Evolutionary conservation across 495 filamentous ascomycete genomes (phyloP).

Genomic region (Penicillium nucicola): DNA sequence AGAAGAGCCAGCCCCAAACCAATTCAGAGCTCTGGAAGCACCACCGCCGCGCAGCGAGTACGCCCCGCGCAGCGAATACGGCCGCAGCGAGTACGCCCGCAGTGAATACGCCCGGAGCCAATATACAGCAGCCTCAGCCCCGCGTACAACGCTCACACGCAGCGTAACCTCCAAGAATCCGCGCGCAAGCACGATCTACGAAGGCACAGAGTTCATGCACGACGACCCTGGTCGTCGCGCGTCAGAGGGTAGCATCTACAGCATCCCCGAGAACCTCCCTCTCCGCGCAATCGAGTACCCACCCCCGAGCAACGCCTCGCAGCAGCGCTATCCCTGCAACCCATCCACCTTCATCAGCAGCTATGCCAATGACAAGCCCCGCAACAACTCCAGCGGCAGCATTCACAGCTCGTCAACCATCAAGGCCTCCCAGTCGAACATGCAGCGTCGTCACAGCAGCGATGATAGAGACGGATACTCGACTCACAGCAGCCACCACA

Average conservation of each 20-base stretch:
- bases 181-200: constrained; percentile 42
- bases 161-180: constrained; percentile 40
- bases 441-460: constrained; percentile 17
- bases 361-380: constrained; percentile 34
- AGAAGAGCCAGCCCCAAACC: constrained; percentile 1
- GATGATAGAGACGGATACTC: constrained; percentile 12
- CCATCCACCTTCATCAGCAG: constrained; percentile 42
- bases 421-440: constrained; percentile 39
- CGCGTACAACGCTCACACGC: constrained; percentile 29
- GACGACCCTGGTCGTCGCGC: constrained; percentile 37
- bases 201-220: constrained; percentile 34
- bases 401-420: constrained; percentile 39
- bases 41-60: constrained; percentile 36
- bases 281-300: constrained; percentile 45
- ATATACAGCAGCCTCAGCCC: constrained; percentile 20
- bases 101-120: too few species aligned
- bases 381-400: constrained; percentile 23
- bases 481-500: constrained; percentile 16
- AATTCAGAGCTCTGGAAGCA: constrained; percentile 39
- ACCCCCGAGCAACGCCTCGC: constrained; percentile 22
- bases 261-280: constrained; percentile 29
- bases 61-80: constrained; percentile 36
- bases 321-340: constrained; percentile 27
- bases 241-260: constrained; percentile 38
- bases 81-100: not conserved